Evolutionary conservation across 805 yeast genomes (phyloP).

Genomic region (Pichia ethanolica): DNA sequence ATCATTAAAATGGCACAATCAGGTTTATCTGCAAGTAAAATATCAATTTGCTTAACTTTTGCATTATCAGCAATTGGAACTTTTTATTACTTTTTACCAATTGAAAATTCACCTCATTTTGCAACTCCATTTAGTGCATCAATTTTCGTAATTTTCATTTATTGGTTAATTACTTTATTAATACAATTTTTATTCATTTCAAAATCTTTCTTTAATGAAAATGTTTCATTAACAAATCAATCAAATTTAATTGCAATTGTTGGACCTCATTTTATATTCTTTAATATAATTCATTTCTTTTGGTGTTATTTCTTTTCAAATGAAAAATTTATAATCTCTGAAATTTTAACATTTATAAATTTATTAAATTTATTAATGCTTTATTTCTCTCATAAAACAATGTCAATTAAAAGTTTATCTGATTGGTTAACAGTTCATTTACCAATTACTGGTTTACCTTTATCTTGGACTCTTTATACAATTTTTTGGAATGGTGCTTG

Average conservation of each 20-base stretch:
- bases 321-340: constrained; percentile 52
- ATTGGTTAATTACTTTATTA: constrained; percentile 49
- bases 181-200: constrained; percentile 46
- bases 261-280: constrained; percentile 56
- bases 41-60: constrained; percentile 45
- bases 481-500: constrained; percentile 85
- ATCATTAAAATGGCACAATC: constrained; percentile 7
- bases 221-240: constrained; percentile 21
- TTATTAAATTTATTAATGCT: constrained; percentile 49
- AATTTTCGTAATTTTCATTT: constrained; percentile 40
- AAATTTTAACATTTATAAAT: constrained; percentile 50
- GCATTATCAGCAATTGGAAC: constrained; percentile 46
- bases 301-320: constrained; percentile 61
- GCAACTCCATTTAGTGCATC: constrained; percentile 68
- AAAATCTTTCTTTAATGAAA: constrained; percentile 31
- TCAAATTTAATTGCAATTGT: constrained; percentile 32
- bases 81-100: constrained; percentile 45
- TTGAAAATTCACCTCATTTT: constrained; percentile 32
- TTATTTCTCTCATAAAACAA: constrained; percentile 56
- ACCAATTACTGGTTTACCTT: constrained; percentile 61
- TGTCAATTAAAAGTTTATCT: constrained; percentile 41
- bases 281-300: constrained; percentile 50
- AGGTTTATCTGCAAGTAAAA: constrained; percentile 21
- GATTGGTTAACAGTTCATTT: constrained; percentile 56
- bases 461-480: constrained; percentile 66